These are phyloP conservation scores for Tremella mesenterica DNA, from an alignment of 768 basidiomycete genomes.

Conservation along the genomic window DNA sequence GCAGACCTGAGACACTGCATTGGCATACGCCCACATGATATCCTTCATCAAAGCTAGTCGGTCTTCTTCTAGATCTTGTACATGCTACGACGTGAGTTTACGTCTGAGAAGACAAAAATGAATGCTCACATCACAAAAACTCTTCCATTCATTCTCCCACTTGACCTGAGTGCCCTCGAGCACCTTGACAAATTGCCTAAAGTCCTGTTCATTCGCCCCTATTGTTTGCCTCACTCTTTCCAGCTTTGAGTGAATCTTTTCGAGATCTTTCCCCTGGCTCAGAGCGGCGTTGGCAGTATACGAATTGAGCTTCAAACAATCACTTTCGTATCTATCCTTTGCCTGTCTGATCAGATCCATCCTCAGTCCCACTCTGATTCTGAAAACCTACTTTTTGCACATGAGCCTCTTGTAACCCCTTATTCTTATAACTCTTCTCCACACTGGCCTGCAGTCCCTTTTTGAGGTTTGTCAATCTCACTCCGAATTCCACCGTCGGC, in stretches of 20 bases:
- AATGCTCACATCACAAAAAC: conserved; percentile 64
- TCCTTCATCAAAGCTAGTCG: conserved; percentile 92
- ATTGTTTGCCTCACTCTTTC: conserved; percentile 85
- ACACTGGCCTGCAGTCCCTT: conserved; percentile 56
- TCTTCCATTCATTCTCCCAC: conserved; percentile 93
- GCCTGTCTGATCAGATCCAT: conserved; percentile 47
- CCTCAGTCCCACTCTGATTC: no score
- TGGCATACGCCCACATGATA: conserved; percentile 91
- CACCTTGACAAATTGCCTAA: conserved; percentile 71
- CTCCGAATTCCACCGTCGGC: conserved; percentile 24
- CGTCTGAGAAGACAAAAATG: not conserved
- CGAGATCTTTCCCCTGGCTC: conserved; percentile 85
- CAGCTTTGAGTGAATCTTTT: conserved; percentile 76
- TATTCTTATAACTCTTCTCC: conserved; percentile 84
- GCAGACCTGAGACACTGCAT: conserved; percentile 89
- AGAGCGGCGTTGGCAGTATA: conserved; percentile 85
- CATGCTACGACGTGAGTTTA: conserved; percentile 46
- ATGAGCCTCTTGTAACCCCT: conserved; percentile 74
- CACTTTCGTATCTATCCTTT: conserved; percentile 83
- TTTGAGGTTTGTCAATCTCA: conserved; percentile 33
- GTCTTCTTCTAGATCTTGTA: conserved; percentile 92
- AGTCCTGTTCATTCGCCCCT: conserved; percentile 82
- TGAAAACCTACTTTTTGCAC: conserved; percentile 56
- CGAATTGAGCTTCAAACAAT: conserved; percentile 86
- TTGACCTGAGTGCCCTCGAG: conserved; percentile 67